A percentile compares a stretch with the other conserved stretches of the same genome.
Evolutionary conservation across 2,329 filamentous ascomycete genomes (phyloP).

Genomic region (Pseudocercospora fijiensis): DNA sequence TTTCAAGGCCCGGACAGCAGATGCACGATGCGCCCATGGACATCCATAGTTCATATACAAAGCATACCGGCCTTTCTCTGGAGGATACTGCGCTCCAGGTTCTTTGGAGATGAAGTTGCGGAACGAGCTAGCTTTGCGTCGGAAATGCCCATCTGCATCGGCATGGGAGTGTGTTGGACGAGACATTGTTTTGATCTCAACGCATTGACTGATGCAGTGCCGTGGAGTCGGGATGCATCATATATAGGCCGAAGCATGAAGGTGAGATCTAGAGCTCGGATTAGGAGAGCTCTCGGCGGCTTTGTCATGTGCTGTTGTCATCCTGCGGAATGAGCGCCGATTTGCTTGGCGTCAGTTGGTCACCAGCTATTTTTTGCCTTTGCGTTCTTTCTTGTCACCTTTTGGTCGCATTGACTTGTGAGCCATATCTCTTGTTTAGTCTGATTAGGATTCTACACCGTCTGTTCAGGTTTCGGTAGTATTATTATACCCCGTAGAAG

Average conservation of each 20-base stretch:
- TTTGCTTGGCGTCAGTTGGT: not conserved
- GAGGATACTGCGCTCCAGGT: conserved; percentile 54
- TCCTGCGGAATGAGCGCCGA: not conserved
- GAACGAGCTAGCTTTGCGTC: conserved; percentile 55
- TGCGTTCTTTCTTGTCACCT: not conserved
- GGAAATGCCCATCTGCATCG: conserved; percentile 53
- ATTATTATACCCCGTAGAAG: too few species aligned
- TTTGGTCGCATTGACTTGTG: not conserved
- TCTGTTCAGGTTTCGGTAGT: too few species aligned
- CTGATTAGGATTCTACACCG: too few species aligned
- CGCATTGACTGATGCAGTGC: too few species aligned
- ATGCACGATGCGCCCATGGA: conserved; percentile 60
- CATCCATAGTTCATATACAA: conserved; percentile 62
- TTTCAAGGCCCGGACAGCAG: conserved; percentile 52
- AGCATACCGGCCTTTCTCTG: conserved; percentile 60
- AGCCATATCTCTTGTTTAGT: not conserved
- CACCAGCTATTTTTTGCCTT: not conserved
- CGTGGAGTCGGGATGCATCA: not conserved
- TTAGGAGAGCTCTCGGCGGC: not conserved
- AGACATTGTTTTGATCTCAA: too few species aligned
- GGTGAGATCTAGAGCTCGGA: not conserved
- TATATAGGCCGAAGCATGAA: not conserved
- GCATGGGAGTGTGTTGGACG: conserved; percentile 22
- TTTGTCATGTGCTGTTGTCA: not conserved
- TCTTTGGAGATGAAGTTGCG: conserved; percentile 57